Base-by-base conservation (phyloP, 2,329 filamentous ascomycete genomes). In the Neopestalotiopsis sp. region DNA sequence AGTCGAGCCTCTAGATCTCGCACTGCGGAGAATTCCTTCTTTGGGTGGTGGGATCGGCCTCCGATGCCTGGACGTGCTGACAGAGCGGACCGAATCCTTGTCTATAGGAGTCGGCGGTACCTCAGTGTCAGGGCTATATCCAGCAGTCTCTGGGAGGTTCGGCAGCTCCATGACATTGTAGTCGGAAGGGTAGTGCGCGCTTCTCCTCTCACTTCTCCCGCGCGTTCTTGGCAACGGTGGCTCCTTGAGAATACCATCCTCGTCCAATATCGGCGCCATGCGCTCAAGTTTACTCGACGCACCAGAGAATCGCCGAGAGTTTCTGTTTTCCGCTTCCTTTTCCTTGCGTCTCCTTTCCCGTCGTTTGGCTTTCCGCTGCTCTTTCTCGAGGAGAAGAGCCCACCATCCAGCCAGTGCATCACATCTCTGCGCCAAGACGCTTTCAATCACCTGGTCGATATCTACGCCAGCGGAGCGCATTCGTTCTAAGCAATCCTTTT, bases 401-500 rank as follows among this genome's bases (percentile, higher is more conserved):
- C 96, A 99, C 96, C 96, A 99, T 5, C 96, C 96, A 65, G 94
- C 94, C 63, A 99, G 83, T 5, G 92, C 88, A 80, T 99, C 95
- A 77, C 96, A 98, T 72, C 94, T 89, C 78, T 97, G 94, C 4
- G 94, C 90, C 45, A 97, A 81, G 3, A 99, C 96, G 75, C 96
- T 97, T 78, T 98, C 95, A 71, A 98, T 95, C 7, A 99, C 94
- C 70, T 92, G 88, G 77, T 99, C 96, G 69, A 97, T 96, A 76
- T 98, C 93, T 30, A 98, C 94, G 0, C 96, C 96, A 5, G 96
- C 94, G 73, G 92, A 93, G 69, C 93, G 92, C 95, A 99, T 98
- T 30, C 96, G 89, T 71, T 97, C 91, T 32, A 99, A 81, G 0
- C 94, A 97, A 61, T 97, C 94, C 79, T 96, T 97, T 78, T 99